These are phyloP conservation scores for Orbilia blumenaviensis DNA, from an alignment of 2,329 filamentous ascomycete species.

Conservation along the genomic window DNA sequence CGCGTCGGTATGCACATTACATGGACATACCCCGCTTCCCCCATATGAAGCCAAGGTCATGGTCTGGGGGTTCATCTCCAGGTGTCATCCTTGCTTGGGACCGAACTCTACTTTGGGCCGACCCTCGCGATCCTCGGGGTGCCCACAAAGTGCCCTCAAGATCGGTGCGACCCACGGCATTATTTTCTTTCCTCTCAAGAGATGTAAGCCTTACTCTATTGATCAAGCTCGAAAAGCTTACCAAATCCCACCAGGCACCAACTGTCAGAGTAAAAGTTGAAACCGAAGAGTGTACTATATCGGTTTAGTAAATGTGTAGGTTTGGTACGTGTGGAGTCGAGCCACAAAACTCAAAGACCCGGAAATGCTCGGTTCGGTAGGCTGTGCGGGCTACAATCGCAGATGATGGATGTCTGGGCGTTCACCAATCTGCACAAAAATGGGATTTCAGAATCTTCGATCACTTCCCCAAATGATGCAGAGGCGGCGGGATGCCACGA, in stretches of 20 bases:
- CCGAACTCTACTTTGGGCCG: conserved; percentile 18
- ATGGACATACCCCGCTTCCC: neutral
- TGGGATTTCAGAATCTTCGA: conserved; percentile 18
- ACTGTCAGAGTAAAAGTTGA: neutral
- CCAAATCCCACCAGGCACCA: conserved; percentile 43
- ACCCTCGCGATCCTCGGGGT: conserved; percentile 34
- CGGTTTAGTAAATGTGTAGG: neutral
- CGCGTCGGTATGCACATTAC: no score
- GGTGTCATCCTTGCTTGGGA: conserved; percentile 10
- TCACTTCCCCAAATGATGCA: neutral
- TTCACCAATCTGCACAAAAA: neutral
- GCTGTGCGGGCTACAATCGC: neutral
- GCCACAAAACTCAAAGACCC: neutral
- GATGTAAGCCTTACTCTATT: conserved; percentile 13
- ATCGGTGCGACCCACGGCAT: conserved; percentile 21
- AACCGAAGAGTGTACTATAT: no score
- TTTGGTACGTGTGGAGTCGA: neutral
- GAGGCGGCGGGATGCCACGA: neutral
- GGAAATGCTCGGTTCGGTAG: conserved; percentile 22
- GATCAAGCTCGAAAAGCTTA: conserved; percentile 17
- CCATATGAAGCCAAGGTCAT: neutral
- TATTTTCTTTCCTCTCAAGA: neutral
- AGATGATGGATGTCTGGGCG: neutral
- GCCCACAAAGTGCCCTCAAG: conserved; percentile 10
- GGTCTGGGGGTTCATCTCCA: neutral